Base-by-base conservation (phyloP, 2,329 filamentous ascomycete genomes). In the Calonectria hongkongensis region DNA sequence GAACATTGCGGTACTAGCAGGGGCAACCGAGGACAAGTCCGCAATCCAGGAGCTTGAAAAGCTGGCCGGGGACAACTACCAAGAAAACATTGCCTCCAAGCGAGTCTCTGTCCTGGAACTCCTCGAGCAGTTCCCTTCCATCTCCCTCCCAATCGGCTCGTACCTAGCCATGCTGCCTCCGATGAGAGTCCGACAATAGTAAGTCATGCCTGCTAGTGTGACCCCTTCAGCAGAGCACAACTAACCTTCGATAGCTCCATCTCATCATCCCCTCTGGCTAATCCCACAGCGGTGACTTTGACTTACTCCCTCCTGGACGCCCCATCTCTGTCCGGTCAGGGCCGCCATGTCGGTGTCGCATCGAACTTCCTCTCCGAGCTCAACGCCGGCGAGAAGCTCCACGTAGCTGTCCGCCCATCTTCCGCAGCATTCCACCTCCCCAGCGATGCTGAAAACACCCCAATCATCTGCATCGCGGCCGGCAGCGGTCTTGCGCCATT, bases 151-250 rank as follows among this genome's bases (percentile, higher is more conserved):
- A 0, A 88, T 97, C 28, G 88, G 88, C 4, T 84, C 90, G 21
- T 96, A 94, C 85, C 87, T 97, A 9, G 87, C 88, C 41, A 92
- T 95, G 87, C 88, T 95, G 0, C 93, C 93, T 2, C 92, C 94
- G 0, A 94, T 97, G 92, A 91, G 94, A 33, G 88, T 94, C 47
- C 89, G 94, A n/a, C 92, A 94, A 82, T 95, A 95, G 82, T 86
- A 76, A 76, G 83, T 73, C n/a, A 25, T 18, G 30, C 8, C 18
- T 18, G 30, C 8, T 16, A 8, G 21, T n/a, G 28, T 45, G 12
- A 39, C 16, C 36, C 12, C 16, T 33, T 21, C 21, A 10, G 12
- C 5, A 7, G 16, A 13, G 2, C 2, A 1, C 21, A 39, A 15
- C 64, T 77, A 47, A 78, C 73, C 21, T 1, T 7, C 1, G 9